A percentile compares a stretch with the other conserved stretches of the same genome.
Conservation (phyloP, 495 filamentous ascomycete species). For the Jackrogersella multiformis region DNA sequence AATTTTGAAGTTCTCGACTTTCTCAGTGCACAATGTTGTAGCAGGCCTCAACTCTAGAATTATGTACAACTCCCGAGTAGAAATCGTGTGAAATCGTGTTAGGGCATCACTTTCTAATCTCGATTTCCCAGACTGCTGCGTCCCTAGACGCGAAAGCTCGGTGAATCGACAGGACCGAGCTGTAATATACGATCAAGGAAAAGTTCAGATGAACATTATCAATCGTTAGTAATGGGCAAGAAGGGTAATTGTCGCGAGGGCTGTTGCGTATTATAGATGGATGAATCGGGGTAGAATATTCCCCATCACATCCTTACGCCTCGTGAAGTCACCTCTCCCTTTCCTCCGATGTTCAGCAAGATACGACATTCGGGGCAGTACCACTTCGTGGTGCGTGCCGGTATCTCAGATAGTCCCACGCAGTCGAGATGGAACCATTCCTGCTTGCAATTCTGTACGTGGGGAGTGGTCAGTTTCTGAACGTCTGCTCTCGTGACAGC, state of each 20-base stretch:
- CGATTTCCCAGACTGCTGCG: not conserved
- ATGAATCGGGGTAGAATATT: not conserved
- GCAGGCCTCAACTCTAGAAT: not conserved
- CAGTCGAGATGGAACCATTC: conserved; percentile 98
- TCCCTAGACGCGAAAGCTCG: not conserved
- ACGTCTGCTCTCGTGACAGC: conserved; percentile 7
- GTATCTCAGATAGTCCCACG: conserved; percentile 79
- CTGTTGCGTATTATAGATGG: not conserved
- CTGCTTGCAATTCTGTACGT: conserved; percentile 66
- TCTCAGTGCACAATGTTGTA: not conserved
- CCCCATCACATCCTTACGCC: conserved; percentile 58
- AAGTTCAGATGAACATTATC: not conserved
- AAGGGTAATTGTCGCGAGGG: not conserved
- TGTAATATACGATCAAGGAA: not conserved
- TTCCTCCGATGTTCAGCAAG: conserved; percentile 68
- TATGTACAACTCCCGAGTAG: not conserved
- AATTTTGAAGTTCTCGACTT: not conserved
- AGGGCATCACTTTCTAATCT: not conserved
- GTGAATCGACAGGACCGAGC: not conserved
- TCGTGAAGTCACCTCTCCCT: conserved; percentile 63
- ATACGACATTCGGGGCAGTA: conserved; percentile 89
- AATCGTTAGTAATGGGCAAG: not conserved
- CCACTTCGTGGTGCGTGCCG: conserved; percentile 85
- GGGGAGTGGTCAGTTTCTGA: conserved; percentile 34
- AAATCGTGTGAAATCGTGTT: not conserved